Conservation (phyloP, 805 yeast species). For the Wickerhamomyces canadensis region DNA sequence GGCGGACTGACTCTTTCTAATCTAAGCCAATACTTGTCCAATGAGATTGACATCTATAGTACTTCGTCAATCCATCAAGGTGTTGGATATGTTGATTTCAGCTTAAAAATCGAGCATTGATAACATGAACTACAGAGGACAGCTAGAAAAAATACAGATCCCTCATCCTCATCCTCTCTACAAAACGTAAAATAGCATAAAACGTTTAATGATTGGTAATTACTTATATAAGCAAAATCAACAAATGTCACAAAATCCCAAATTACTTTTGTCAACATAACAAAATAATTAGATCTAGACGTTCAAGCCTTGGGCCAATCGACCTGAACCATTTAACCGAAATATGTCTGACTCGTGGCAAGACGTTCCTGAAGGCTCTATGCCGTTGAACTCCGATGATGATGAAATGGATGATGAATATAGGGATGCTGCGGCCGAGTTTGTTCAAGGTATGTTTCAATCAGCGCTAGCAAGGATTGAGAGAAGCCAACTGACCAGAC, state of each 20-base stretch:
- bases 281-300: neutral
- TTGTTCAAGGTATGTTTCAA: slow-evolving; percentile 12
- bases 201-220: no score
- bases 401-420: slow-evolving; percentile 6
- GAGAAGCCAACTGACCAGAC: slow-evolving; percentile 6
- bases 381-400: slow-evolving; percentile 1
- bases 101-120: slow-evolving; percentile 59
- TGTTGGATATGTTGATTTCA: slow-evolving; percentile 74
- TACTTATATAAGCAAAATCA: no score
- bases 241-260: no score
- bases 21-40: slow-evolving; percentile 57
- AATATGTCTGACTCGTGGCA: slow-evolving; percentile 27
- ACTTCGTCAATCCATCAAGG: slow-evolving; percentile 94
- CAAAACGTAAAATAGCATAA: no score
- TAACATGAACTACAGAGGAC: neutral
- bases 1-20: slow-evolving; percentile 82
- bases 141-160: no score
- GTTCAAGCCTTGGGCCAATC: neutral
- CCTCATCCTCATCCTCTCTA: no score
- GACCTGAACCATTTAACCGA: neutral
- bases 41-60: slow-evolving; percentile 83
- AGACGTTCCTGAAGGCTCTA: slow-evolving; percentile 18
- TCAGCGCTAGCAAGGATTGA: neutral
- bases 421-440: slow-evolving; percentile 11
- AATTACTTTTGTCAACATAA: no score